Percentiles rank a stretch among this genome's conserved stretches.
These are phyloP conservation scores for Cairneyella variabilis DNA, from an alignment of 495 filamentous ascomycete species.

Conservation along the genomic window DNA sequence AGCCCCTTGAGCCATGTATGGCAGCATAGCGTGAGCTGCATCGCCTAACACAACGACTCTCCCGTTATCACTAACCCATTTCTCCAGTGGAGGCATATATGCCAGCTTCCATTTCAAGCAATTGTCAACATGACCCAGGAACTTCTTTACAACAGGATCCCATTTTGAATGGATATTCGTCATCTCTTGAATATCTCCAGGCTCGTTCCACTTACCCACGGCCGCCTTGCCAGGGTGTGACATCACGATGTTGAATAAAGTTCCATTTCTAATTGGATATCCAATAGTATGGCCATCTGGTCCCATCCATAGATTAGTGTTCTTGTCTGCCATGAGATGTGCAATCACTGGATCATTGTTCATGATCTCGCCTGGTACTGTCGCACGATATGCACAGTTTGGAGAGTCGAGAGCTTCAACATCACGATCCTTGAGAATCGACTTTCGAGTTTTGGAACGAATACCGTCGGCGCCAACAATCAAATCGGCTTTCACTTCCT, in stretches of 20 bases:
- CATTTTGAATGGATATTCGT: background rate
- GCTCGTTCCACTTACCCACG: constrained; percentile 10
- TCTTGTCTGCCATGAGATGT: constrained; percentile 20
- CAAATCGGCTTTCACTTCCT: constrained; percentile 5
- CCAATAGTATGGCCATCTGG: constrained; percentile 40
- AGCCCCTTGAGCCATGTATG: constrained; percentile 34
- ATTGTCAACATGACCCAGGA: constrained; percentile 26
- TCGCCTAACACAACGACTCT: constrained; percentile 40
- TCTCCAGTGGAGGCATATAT: constrained; percentile 26
- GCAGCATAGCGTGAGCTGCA: constrained; percentile 43
- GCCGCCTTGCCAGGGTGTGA: background rate
- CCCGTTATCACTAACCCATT: constrained; percentile 29
- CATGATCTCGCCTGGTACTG: constrained; percentile 5
- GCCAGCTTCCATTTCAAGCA: constrained; percentile 38
- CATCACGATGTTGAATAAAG: constrained; percentile 23
- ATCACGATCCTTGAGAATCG: background rate
- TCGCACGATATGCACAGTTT: constrained; percentile 14
- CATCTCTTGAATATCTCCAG: constrained; percentile 7
- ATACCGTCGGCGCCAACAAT: constrained; percentile 16
- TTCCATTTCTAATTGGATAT: constrained; percentile 21
- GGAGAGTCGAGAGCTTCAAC: constrained; percentile 4
- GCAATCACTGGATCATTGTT: background rate
- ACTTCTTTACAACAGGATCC: background rate
- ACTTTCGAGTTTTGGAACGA: background rate
- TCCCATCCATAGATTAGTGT: constrained; percentile 41